These are phyloP conservation scores for Symbiotaphrina buchneri DNA, from an alignment of 495 filamentous ascomycete species.

Conservation along the genomic window DNA sequence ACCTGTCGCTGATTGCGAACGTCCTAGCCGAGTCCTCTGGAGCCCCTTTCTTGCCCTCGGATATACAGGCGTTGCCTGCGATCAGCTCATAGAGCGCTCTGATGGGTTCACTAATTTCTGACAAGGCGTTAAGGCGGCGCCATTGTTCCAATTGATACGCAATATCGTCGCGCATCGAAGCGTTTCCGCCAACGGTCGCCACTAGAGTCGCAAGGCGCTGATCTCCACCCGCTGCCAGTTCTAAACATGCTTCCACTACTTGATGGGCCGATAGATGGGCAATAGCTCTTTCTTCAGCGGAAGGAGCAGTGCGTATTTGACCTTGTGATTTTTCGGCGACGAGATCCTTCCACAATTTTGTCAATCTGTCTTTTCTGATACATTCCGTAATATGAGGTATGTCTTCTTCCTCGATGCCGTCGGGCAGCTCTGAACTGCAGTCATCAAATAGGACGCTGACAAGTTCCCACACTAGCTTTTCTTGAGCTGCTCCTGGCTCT, in stretches of 20 bases:
- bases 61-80: constrained; percentile 61
- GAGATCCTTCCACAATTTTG: constrained; percentile 35
- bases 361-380: constrained; percentile 31
- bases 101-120: constrained; percentile 69
- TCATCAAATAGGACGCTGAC: constrained; percentile 76
- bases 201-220: constrained; percentile 67
- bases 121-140: constrained; percentile 54
- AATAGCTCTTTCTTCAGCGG: constrained; percentile 64
- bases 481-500: constrained; percentile 16
- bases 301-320: constrained; percentile 24
- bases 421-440: constrained; percentile 22
- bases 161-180: constrained; percentile 41
- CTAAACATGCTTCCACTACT: constrained; percentile 57
- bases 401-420: constrained; percentile 16
- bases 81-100: constrained; percentile 78
- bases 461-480: constrained; percentile 48
- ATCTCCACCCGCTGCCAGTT: constrained; percentile 46
- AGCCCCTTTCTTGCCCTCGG: constrained; percentile 48
- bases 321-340: constrained; percentile 30
- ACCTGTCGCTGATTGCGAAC: constrained; percentile 60
- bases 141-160: constrained; percentile 60
- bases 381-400: constrained; percentile 18
- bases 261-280: constrained; percentile 55
- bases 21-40: constrained; percentile 53
- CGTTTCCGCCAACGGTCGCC: constrained; percentile 52